Evolutionary conservation across 176 grass and related monocot genomes (phyloP), one percentile per base, ranked within the genome.

Genomic region (Musa acuminata): DNA sequence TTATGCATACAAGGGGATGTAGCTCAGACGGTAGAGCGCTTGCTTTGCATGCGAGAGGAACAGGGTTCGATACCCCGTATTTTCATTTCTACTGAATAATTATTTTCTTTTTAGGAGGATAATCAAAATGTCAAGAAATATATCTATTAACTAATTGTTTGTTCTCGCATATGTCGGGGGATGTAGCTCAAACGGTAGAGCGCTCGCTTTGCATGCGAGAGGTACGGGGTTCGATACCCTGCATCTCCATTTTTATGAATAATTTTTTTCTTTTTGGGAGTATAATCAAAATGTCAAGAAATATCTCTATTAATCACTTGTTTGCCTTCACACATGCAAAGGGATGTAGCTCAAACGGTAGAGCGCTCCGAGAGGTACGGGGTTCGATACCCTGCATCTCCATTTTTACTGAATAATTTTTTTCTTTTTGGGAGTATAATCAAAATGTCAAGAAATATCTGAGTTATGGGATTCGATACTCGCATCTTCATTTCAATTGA

Each of bases 171-270:
- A 27, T 0, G 0, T 1, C 0, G 0, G 87, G 85, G 87, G 80
- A 89, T 89, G 90, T 91, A 89, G 87, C 86, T 98, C 84, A 98
- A 98, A 93, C 85, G 88, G 87, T 93, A 93, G 90, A 97, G 94
- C 90, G 88, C 87, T 85, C 94, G 90, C 90, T 93, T 93, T 97
- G 90, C 94, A 93, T 97, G 94, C 85, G 83, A 87, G 87, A 97
- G 87, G 93, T 75, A 97, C 87, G 93, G 90, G 90, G 87, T 97
- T 97, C 94, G 87, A 93, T 98, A 75, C 94, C 90, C 86, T 84
- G 88, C 90, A 89, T 92, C 79, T 92, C 90, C 86, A 92, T 43
- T 27, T 2, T 24, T 24, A 24, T 24, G 24, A 24, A 24, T 24
- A 0, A 22, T 22, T 22, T 0, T 22, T 22, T 22, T 22, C 22